Evolutionary conservation across 2,329 filamentous ascomycete species (phyloP).

Genomic region (Beauveria brongniartii): DNA sequence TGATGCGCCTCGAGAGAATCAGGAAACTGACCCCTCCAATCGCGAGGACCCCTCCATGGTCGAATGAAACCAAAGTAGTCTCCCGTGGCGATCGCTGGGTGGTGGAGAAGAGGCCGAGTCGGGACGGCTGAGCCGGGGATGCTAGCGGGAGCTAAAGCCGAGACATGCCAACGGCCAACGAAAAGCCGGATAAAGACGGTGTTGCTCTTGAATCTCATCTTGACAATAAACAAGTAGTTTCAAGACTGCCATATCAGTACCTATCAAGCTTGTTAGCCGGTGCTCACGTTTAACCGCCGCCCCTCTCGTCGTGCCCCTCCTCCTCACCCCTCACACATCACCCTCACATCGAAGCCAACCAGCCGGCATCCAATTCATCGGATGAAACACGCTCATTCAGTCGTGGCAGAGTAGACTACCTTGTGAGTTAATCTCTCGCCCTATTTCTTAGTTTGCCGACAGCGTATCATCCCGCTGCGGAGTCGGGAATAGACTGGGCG

Average conservation of each 20-base stretch:
- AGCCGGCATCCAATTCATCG: not conserved
- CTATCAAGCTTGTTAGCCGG: not conserved
- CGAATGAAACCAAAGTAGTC: not conserved
- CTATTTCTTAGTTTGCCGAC: not conserved
- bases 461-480: not conserved
- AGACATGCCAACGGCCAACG: not conserved
- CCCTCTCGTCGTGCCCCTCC: not conserved
- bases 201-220: not conserved
- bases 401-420: not conserved
- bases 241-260: too few species aligned
- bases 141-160: not conserved
- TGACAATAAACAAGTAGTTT: not conserved
- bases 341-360: not conserved
- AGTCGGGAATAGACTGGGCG: not conserved
- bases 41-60: not conserved
- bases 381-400: not conserved
- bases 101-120: conserved; percentile 1
- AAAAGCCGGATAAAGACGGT: not conserved
- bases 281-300: not conserved
- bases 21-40: not conserved
- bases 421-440: not conserved
- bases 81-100: not conserved
- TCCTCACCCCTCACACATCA: not conserved
- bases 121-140: not conserved
- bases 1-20: not conserved